Base-by-base conservation (phyloP, 1,139 yeast species). In the Suhomyces wounanorum region DNA sequence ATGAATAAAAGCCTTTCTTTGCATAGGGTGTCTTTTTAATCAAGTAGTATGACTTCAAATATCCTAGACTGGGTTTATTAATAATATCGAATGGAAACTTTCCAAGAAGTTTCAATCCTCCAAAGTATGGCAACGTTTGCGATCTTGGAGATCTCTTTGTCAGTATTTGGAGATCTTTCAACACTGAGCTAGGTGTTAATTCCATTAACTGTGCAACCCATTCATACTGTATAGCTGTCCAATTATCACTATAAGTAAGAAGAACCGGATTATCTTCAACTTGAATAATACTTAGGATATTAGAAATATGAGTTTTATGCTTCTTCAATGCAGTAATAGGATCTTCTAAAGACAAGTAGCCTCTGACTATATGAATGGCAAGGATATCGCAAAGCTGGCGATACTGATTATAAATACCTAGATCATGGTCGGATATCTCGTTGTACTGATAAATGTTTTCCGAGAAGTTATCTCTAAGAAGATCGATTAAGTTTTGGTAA, bases 321-420 rank as follows among this genome's bases (percentile, higher is more conserved):
- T 84, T 87, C 51, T 78, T 75, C 57, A 83, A 79, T 0, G 91
- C 89, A 38, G 73, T 59, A 39, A 84, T 73, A 0, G 87, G 78
- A 55, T 81, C 82, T 41, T 81, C 87, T 25, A 82, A 56, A n/a
- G 87, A 82, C 37, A 88, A 72, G 57, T 84, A 81, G 0, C 84
- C 74, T 54, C 88, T 75, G 3, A 82, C 81, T 13, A 87, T 82
- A 57, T 85, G 88, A 51, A 85, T 75, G 0, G 87, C 86, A 8
- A 82, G 63, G 2, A 80, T 63, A 62, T 89, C 96, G 10, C 87
- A 65, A 43, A 86, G 66, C 13, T 62, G 62, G 42, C 89, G 65
- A 46, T 61, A 60, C 49, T 74, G 77, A 1, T 17, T 40, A 45
- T 67, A 69, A 3, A 75, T 51, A 13, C 55, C 54, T 9, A 55